These are phyloP conservation scores for Phytopythium litorale DNA, from an alignment of 352 stramenopile genomes.

Conservation along the genomic window DNA sequence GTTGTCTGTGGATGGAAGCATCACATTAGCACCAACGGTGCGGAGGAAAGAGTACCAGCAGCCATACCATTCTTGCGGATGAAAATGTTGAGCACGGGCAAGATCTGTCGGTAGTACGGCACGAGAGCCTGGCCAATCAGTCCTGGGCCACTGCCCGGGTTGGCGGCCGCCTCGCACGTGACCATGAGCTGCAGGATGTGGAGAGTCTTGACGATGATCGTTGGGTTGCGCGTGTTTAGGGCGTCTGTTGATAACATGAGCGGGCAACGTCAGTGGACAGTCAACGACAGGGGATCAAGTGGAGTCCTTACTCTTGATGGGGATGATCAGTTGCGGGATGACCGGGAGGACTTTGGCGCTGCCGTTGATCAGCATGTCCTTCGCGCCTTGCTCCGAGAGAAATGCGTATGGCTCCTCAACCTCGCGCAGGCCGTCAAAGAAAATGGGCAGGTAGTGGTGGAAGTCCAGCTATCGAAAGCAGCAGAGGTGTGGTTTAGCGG, in stretches of 20 bases:
- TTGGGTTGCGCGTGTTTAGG: constrained; percentile 92
- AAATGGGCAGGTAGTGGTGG: constrained; percentile 98
- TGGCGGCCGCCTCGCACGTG: constrained; percentile 85
- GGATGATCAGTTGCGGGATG: constrained; percentile 97
- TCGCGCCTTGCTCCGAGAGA: constrained; percentile 94
- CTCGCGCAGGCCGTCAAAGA: constrained; percentile 97
- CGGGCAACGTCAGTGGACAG: background rate
- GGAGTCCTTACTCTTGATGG: constrained; percentile 90
- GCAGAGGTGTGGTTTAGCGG: background rate
- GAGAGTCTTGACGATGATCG: constrained; percentile 96
- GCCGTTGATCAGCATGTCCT: constrained; percentile 96
- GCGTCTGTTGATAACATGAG: constrained; percentile 34
- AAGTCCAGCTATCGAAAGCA: constrained; percentile 89
- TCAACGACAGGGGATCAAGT: background rate
- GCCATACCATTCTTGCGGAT: constrained; percentile 92
- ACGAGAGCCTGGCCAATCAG: constrained; percentile 96
- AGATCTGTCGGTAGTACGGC: constrained; percentile 97
- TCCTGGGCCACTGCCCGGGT: constrained; percentile 70
- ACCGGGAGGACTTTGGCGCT: constrained; percentile 95
- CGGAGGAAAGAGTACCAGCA: too few relatives aligned
- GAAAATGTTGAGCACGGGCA: constrained; percentile 97
- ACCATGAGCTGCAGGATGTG: constrained; percentile 96
- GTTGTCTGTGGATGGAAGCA: constrained; percentile 71
- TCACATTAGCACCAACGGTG: background rate
- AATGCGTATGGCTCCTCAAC: constrained; percentile 96